These are phyloP conservation scores for Eleusine coracana DNA, from an alignment of 176 grass and related monocot species.

Conservation along the genomic window DNA sequence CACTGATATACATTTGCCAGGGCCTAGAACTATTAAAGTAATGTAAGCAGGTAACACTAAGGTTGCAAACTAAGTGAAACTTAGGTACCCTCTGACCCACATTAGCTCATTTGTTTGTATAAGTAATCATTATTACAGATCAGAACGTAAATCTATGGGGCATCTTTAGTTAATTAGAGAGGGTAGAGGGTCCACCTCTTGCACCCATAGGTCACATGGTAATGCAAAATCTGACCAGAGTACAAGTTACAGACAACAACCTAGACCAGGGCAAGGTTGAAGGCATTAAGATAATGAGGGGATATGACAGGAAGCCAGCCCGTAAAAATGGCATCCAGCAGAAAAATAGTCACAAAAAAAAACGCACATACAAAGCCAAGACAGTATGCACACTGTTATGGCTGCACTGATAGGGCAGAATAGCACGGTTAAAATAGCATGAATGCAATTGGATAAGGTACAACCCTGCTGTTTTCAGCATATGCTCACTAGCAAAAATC, in stretches of 20 bases:
- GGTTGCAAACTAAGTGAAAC: neutral
- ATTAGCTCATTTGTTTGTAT: neutral
- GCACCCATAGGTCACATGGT: neutral
- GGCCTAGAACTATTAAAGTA: slow-evolving; percentile 16
- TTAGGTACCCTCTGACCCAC: neutral
- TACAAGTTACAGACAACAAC: slow-evolving; percentile 29
- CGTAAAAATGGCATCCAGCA: neutral
- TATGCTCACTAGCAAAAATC: slow-evolving; percentile 23
- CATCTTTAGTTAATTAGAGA: neutral
- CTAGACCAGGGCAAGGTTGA: slow-evolving; percentile 5
- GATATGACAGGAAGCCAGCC: neutral
- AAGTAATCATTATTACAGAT: neutral
- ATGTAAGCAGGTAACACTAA: slow-evolving; percentile 21
- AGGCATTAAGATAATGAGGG: neutral
- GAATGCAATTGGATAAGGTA: slow-evolving; percentile 7
- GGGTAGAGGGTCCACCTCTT: neutral
- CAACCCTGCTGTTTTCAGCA: neutral
- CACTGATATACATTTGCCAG: slow-evolving; percentile 18
- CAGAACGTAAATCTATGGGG: neutral
- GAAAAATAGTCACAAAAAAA: neutral
- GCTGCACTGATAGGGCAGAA: neutral
- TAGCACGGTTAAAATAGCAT: neutral
- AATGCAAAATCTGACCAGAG: slow-evolving; percentile 34
- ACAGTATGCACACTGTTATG: neutral
- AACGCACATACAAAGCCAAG: neutral